Conservation (phyloP, 1,284 basidiomycete species). For the Ustilago trichophora region DNA sequence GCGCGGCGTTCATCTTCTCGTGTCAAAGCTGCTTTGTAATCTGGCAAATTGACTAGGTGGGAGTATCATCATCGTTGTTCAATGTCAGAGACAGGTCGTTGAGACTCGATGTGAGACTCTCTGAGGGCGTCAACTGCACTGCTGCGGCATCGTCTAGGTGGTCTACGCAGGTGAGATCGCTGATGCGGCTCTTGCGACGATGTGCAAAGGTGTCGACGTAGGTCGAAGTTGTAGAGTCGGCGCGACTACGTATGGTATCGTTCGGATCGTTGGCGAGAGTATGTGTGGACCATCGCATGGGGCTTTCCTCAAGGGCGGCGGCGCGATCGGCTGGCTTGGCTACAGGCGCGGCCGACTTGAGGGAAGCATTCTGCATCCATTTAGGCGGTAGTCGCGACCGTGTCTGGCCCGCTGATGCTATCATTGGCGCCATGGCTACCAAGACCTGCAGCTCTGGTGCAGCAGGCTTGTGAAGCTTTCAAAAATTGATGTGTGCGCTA, state of each 20-base stretch:
- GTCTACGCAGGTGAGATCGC: constrained; percentile 37
- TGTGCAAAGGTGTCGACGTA: constrained; percentile 42
- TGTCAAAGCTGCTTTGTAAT: not conserved
- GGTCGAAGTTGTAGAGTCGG: constrained; percentile 33
- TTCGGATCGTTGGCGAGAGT: constrained; percentile 22
- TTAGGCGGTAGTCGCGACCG: constrained; percentile 35
- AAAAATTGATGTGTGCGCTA: not conserved
- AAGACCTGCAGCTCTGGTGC: not conserved
- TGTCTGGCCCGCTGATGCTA: constrained; percentile 22
- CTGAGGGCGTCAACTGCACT: constrained; percentile 3
- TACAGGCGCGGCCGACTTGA: constrained; percentile 8
- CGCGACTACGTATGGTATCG: constrained; percentile 31
- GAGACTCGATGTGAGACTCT: constrained; percentile 11
- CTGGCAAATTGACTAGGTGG: not conserved
- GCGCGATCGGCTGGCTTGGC: constrained; percentile 3
- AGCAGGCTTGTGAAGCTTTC: not conserved
- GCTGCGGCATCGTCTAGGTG: constrained; percentile 10
- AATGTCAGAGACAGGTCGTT: constrained; percentile 26
- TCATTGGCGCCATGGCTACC: constrained; percentile 25
- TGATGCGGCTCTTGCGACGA: constrained; percentile 38
- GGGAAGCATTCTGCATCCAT: constrained; percentile 22
- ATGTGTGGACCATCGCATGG: constrained; percentile 28
- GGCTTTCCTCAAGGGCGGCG: constrained; percentile 1
- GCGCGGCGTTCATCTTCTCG: not conserved
- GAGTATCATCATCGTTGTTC: constrained; percentile 10